Base-by-base conservation (phyloP, 257 asterid species). In the Lavandula angustifolia region DNA sequence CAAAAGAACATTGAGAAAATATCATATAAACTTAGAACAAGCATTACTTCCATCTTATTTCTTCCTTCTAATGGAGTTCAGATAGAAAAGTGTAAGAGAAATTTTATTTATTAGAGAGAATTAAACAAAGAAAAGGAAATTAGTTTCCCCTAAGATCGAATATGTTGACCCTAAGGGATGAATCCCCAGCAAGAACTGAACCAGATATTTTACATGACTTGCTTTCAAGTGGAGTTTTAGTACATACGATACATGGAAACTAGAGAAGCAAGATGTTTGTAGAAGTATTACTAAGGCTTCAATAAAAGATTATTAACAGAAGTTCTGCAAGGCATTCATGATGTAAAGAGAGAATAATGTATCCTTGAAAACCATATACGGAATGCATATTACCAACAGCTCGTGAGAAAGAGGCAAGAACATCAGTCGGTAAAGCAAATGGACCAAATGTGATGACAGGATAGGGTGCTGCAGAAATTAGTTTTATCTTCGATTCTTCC, bases 401-500 rank as follows among this genome's bases (percentile, higher is more conserved):
- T 56, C 74, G 82, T 63, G 97, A 75, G 52, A 89, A 78, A 64
- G 92, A 83, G 68, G 72, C 74, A 31, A 92, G 89, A 78, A 89
- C 97, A 70, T 92, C 94, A 60, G 76, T 63, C 75, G 97, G 96
- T 32, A 94, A 92, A 80, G 87, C 78, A 81, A 92, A 87, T 70
- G 97, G 96, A 37, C 99, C 97, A 73, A 89, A 89, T 55, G 88
- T 87, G 75, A 89, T 84, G 52, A 92, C 70, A 40, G 96, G 96
- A 83, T 77, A 89, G 27, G 94, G 75, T 29, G 75, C 58, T 54
- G 80, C 73, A 62, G 96, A 80, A 66, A 82, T 72, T 62, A 89
- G 64, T 87, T 77, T 85, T 62, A 92, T 70, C 40, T 47, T 68
- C 41, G 87, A 81, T 75, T 87, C 92, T 73, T 72, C 79, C 69